Conservation (phyloP, 352 stramenopile species). For the Phytophthora ramorum region DNA sequence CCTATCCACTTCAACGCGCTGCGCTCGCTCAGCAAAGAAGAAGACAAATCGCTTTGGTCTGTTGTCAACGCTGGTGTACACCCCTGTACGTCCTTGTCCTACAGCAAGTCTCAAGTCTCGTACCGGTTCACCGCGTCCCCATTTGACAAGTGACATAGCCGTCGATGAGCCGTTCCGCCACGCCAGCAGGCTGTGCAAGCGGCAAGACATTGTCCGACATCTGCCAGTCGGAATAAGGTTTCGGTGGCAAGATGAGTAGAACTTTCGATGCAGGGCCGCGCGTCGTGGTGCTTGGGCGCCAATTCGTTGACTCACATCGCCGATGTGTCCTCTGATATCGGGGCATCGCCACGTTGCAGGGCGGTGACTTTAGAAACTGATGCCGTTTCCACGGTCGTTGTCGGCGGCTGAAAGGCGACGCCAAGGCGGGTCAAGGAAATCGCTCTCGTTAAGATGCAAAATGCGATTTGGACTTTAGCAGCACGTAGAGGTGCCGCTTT, state of each 20-base stretch:
- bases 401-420: neutral
- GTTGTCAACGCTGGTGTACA: neutral
- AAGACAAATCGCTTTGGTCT: neutral
- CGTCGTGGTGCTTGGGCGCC: neutral
- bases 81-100: too few species aligned
- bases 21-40: constrained; percentile 8
- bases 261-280: neutral
- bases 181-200: constrained; percentile 17
- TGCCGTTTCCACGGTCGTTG: neutral
- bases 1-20: constrained; percentile 30
- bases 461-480: constrained; percentile 16
- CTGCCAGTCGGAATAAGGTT: constrained; percentile 27
- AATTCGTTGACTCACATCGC: constrained; percentile 25
- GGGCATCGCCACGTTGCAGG: constrained; percentile 6
- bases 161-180: constrained; percentile 19
- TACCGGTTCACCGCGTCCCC: neutral
- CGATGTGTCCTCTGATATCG: constrained; percentile 13
- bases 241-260: constrained; percentile 32
- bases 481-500: constrained; percentile 22
- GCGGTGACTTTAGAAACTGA: neutral
- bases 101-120: neutral
- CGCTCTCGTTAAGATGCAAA: neutral
- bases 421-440: constrained; percentile 13
- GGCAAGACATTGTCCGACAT: constrained; percentile 2
- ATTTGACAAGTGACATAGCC: constrained; percentile 23